Percentiles rank a stretch among this genome's conserved stretches.
These are phyloP conservation scores for Pleurotus tuber-regium DNA, from an alignment of 768 basidiomycete genomes.

Conservation along the genomic window DNA sequence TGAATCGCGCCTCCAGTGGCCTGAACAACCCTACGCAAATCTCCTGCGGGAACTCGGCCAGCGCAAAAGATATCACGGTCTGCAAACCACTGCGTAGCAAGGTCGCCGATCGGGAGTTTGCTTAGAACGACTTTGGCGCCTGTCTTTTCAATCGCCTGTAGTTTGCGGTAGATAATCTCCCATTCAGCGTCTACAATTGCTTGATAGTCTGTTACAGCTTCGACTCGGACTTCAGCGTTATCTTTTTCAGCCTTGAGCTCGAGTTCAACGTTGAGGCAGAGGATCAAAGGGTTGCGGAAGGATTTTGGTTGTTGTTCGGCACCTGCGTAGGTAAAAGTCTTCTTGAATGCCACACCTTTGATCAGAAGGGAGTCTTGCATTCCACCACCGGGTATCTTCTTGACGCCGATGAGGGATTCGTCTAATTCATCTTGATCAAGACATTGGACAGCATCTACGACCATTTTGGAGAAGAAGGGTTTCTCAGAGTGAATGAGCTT, in stretches of 20 bases:
- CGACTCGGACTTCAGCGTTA: constrained; percentile 97
- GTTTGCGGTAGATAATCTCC: constrained; percentile 98
- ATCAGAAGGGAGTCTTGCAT: constrained; percentile 95
- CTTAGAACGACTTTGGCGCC: constrained; percentile 97
- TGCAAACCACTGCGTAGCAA: constrained; percentile 99
- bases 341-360: constrained; percentile 95
- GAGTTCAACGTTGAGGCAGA: constrained; percentile 95
- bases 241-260: constrained; percentile 99
- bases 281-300: constrained; percentile 84
- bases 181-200: constrained; percentile 99
- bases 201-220: constrained; percentile 96
- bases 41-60: constrained; percentile 87
- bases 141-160: constrained; percentile 93
- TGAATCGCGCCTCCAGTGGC: constrained; percentile 95
- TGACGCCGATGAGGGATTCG: constrained; percentile 94
- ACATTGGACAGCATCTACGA: constrained; percentile 92
- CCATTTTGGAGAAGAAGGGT: constrained; percentile 99
- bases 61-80: constrained; percentile 99
- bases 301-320: constrained; percentile 98
- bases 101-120: constrained; percentile 96
- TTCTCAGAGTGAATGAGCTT: constrained; percentile 99
- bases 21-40: constrained; percentile 91
- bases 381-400: constrained; percentile 96
- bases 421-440: constrained; percentile 93
- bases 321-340: constrained; percentile 98